Base-by-base conservation (phyloP, 441 rosid species). In the Euphorbia corollata region DNA sequence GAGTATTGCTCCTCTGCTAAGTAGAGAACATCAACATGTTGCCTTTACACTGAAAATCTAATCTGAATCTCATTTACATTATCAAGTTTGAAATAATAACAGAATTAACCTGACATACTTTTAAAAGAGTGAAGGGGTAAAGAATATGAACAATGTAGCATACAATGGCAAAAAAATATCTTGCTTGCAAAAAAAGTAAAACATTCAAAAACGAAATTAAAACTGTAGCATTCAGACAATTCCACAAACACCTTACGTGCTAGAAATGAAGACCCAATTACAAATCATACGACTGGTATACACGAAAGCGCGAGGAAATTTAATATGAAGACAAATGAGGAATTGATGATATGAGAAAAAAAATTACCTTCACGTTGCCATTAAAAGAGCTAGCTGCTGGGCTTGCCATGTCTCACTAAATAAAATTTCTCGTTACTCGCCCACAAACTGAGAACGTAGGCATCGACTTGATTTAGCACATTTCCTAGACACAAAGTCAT, bases 351-450 rank as follows among this genome's bases (percentile, higher is more conserved):
- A 1, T 58, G 13, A 39, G 36, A 27, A 57, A 56, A 32, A 39
- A 39, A 27, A 27, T 27, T 27, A 27, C 32, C 32, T 91, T 91
- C 68, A 89, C 58, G 79, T 91, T 94, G 68, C 96, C 97, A 67
- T 61, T 84, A 79, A 87, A 84, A 20, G 90, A 63, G 36, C 80
- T 69, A 67, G 91, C 85, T 22, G 63, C 95, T 76, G 85, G 97
- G 61, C 71, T 80, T 16, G 89, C 95, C 95, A 85, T 88, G 64
- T 72, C 75, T 80, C 56, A 0, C 10, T 69, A 45, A 6, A 3
- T 7, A 55, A 54, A 23, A 41, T 6, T 24, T 4, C 38, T 67
- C n/a, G 22, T 1, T 12, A 8, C 20, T 47, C 6, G 9, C 34
- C 38, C 36, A 53, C 47, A 62, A 50, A 70, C 70, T 60, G 20